Evolutionary conservation across 495 filamentous ascomycete genomes (phyloP).

Genomic region (Podospora didyma): DNA sequence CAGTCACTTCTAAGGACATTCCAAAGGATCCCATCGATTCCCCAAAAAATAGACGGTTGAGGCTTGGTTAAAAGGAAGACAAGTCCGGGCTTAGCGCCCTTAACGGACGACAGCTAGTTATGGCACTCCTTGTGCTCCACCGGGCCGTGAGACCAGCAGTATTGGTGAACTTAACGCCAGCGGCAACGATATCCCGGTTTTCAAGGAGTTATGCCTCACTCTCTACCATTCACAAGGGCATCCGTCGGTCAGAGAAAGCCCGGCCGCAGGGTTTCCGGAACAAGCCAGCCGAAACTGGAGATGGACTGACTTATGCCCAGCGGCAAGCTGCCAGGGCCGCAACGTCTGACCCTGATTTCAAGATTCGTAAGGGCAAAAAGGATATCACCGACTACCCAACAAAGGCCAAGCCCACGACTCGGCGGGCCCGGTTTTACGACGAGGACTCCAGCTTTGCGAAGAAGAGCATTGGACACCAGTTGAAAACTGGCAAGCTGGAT

Average conservation of each 20-base stretch:
- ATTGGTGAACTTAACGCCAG: neutral
- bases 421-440: constrained; percentile 41
- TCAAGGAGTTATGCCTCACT: constrained; percentile 18
- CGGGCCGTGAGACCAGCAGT: constrained; percentile 16
- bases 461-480: constrained; percentile 41
- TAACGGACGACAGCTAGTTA: neutral
- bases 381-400: constrained; percentile 33
- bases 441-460: constrained; percentile 37
- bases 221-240: constrained; percentile 27
- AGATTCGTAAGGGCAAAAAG: constrained; percentile 44
- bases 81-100: neutral
- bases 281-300: constrained; percentile 3
- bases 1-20: too few species aligned
- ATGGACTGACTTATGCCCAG: constrained; percentile 23
- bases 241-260: constrained; percentile 22
- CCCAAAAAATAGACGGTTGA: neutral
- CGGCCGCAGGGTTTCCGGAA: constrained; percentile 6
- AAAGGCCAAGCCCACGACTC: constrained; percentile 29
- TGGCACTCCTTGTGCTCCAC: constrained; percentile 19
- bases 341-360: constrained; percentile 23
- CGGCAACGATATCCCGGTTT: constrained; percentile 5
- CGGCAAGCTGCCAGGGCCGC: constrained; percentile 20
- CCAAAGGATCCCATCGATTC: too few species aligned
- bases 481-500: constrained; percentile 26
- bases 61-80: neutral